phyloP scores from a whole-genome alignment of 345 rosid species.

The Lepidium sativum region DNA sequence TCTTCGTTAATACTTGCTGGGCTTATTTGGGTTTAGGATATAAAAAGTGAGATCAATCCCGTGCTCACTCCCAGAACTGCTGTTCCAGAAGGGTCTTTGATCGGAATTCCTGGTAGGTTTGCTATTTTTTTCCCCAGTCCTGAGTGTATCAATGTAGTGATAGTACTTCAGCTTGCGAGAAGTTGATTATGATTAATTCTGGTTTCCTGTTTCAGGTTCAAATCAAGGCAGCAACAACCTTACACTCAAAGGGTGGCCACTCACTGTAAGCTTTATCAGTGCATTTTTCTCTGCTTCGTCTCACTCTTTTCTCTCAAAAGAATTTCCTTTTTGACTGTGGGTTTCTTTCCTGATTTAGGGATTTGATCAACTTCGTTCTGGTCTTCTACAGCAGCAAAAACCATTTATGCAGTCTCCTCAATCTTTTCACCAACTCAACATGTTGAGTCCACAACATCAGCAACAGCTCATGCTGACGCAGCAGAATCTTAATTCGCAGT shows the following conservation, averaged over 20 bases:
- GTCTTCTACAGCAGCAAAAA: conserved; percentile 77
- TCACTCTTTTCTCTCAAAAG: neutral
- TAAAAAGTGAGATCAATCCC: conserved; percentile 82
- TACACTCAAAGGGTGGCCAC: conserved; percentile 95
- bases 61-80: conserved; percentile 78
- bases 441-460: conserved; percentile 88
- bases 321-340: neutral
- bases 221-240: conserved; percentile 81
- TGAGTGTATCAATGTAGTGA: neutral
- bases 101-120: conserved; percentile 96
- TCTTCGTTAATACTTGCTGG: conserved; percentile 16
- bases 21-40: conserved; percentile 55
- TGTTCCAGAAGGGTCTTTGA: conserved; percentile 82
- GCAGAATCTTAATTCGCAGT: conserved; percentile 69
- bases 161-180: neutral
- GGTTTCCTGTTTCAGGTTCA: conserved; percentile 52
- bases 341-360: conserved; percentile 38
- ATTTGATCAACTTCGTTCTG: conserved; percentile 62
- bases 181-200: neutral
- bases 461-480: conserved; percentile 97
- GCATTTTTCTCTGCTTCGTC: neutral
- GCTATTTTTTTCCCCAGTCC: neutral
- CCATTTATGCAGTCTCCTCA: conserved; percentile 85
- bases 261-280: conserved; percentile 50
- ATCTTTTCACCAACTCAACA: conserved; percentile 82